phyloP scores from a whole-genome alignment of 768 basidiomycete species.

The Termitomyces sp. region DNA sequence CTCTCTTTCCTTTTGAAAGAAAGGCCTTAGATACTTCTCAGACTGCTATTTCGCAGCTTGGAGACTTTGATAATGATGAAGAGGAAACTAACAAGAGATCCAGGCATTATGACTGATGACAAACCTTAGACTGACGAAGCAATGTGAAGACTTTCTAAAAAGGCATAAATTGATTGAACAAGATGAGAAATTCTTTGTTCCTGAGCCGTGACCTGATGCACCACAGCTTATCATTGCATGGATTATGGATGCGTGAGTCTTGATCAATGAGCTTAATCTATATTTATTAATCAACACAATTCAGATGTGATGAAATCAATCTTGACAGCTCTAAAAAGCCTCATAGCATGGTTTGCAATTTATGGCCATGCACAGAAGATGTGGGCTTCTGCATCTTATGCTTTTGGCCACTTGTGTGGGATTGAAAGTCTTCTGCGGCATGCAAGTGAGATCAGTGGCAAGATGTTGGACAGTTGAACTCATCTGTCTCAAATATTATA shows the following conservation, averaged over 20 bases:
- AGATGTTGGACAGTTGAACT: constrained; percentile 26
- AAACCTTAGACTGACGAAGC: constrained; percentile 14
- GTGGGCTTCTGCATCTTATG: constrained; percentile 23
- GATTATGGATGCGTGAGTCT: constrained; percentile 22
- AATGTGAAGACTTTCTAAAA: constrained; percentile 15
- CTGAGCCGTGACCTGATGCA: constrained; percentile 11
- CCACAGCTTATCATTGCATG: constrained; percentile 22
- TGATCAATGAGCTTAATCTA: background rate
- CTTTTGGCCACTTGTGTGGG: constrained; percentile 17
- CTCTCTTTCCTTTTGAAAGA: background rate
- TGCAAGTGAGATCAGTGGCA: constrained; percentile 16
- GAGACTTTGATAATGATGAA: constrained; percentile 10
- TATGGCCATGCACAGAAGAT: constrained; percentile 35
- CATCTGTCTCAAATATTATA: constrained; percentile 21
- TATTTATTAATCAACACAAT: background rate
- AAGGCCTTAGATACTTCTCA: background rate
- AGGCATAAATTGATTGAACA: constrained; percentile 13
- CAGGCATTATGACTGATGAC: too few relatives aligned
- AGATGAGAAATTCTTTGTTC: constrained; percentile 15
- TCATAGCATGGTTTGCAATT: constrained; percentile 5
- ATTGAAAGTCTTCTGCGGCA: constrained; percentile 26
- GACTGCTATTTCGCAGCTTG: background rate
- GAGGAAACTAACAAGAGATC: constrained; percentile 7
- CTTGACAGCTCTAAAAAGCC: constrained; percentile 21
- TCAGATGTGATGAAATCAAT: constrained; percentile 23